phyloP scores from a whole-genome alignment of 2,329 filamentous ascomycete genomes.

The Dothiorella sarmentorum region DNA sequence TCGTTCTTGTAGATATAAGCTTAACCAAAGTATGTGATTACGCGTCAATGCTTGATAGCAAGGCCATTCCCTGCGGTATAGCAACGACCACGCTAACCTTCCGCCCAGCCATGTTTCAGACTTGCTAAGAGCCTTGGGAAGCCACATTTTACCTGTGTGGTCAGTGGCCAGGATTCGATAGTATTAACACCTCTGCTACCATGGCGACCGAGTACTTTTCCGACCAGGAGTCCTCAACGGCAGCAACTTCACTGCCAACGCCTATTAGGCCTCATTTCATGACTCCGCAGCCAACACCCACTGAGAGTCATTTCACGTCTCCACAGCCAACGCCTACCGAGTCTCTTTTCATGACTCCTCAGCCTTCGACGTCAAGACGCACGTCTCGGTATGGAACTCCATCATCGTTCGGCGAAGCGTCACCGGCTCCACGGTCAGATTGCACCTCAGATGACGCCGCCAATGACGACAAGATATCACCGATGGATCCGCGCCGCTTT shows the following conservation, averaged over 20 bases:
- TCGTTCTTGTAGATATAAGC: constrained; percentile 11
- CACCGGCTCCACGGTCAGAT: constrained; percentile 58
- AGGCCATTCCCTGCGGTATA: constrained; percentile 11
- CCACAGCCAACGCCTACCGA: constrained; percentile 67
- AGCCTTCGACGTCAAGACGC: constrained; percentile 55
- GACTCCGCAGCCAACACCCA: constrained; percentile 55
- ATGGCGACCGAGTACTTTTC: constrained; percentile 47
- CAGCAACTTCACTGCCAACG: constrained; percentile 59
- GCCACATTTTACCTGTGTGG: constrained; percentile 1
- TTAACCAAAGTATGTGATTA: constrained; percentile 16
- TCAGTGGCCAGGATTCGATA: constrained; percentile 1
- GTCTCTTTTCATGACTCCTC: constrained; percentile 67
- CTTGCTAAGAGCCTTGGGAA: constrained; percentile 1
- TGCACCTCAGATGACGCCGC: constrained; percentile 49
- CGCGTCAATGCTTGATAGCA: not conserved
- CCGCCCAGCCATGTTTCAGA: constrained; percentile 17
- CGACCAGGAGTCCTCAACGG: constrained; percentile 41
- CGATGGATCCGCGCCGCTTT: constrained; percentile 85
- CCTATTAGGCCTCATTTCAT: constrained; percentile 70
- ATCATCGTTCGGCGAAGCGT: constrained; percentile 49
- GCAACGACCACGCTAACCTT: constrained; percentile 13
- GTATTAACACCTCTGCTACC: constrained; percentile 17
- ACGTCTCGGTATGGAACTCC: constrained; percentile 58
- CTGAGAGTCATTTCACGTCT: no score
- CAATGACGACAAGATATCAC: constrained; percentile 66